These are phyloP conservation scores for Trichoderma atroviride DNA, from an alignment of 2,329 filamentous ascomycete genomes.

Conservation along the genomic window DNA sequence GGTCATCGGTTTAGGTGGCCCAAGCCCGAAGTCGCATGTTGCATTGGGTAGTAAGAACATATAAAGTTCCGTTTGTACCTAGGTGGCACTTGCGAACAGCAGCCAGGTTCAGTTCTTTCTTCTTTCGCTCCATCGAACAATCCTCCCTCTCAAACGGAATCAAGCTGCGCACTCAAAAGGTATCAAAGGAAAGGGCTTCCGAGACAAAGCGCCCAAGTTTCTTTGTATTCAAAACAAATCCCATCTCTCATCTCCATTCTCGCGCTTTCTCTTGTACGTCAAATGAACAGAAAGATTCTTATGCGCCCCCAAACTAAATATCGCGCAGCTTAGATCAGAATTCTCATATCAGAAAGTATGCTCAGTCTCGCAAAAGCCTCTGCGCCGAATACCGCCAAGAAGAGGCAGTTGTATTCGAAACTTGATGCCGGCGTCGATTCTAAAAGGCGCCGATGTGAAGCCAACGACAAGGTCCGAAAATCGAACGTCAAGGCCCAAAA, in stretches of 20 bases:
- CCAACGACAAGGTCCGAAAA: background rate
- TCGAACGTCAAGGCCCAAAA: background rate
- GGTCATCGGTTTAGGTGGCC: too few relatives aligned
- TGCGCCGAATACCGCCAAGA: background rate
- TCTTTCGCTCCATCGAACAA: background rate
- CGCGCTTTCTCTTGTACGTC: background rate
- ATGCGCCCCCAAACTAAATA: background rate
- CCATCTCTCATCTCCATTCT: background rate
- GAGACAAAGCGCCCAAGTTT: background rate
- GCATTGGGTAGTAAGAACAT: background rate
- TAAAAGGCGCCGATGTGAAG: background rate
- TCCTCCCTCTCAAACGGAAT: background rate
- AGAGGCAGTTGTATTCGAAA: background rate
- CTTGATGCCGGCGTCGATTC: background rate
- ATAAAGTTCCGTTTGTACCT: background rate
- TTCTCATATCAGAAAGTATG: background rate
- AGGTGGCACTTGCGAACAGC: background rate
- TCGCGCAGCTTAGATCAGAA: constrained; percentile 5
- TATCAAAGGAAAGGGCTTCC: background rate
- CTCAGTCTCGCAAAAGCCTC: background rate
- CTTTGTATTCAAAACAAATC: background rate
- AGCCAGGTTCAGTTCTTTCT: background rate
- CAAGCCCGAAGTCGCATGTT: background rate
- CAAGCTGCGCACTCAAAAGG: background rate
- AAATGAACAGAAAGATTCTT: background rate